Percentiles rank a stretch among this genome's conserved stretches.
phyloP scores from a whole-genome alignment of 1,139 yeast species.

The Ogataea hybrid region DNA sequence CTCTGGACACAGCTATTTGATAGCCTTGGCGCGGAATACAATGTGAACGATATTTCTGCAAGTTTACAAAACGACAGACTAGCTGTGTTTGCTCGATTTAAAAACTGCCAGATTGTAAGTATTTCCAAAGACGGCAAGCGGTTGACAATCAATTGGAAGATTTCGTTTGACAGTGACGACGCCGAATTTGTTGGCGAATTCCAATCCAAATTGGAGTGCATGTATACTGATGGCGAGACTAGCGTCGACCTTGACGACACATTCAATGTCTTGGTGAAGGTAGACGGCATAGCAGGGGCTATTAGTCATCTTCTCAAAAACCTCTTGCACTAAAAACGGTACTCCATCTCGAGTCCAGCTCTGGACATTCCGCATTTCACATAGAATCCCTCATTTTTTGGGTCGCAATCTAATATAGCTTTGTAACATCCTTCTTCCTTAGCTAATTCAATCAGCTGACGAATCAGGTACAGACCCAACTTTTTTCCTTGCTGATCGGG shows the following conservation, averaged over 20 bases:
- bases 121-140: slow-evolving; percentile 4
- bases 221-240: neutral
- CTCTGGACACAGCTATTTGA: slow-evolving; percentile 20
- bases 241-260: slow-evolving; percentile 16
- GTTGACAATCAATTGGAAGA: slow-evolving; percentile 13
- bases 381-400: slow-evolving; percentile 77
- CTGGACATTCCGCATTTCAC: slow-evolving; percentile 74
- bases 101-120: slow-evolving; percentile 13
- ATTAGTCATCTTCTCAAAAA: slow-evolving; percentile 17
- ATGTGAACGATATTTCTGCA: slow-evolving; percentile 9
- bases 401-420: slow-evolving; percentile 85
- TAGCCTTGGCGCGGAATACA: slow-evolving; percentile 7
- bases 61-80: slow-evolving; percentile 5
- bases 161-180: slow-evolving; percentile 10
- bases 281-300: slow-evolving; percentile 20
- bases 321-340: slow-evolving; percentile 20
- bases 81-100: slow-evolving; percentile 13
- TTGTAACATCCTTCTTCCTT: slow-evolving; percentile 71
- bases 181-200: slow-evolving; percentile 19
- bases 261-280: slow-evolving; percentile 17
- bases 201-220: slow-evolving; percentile 12
- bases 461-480: slow-evolving; percentile 69
- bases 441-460: slow-evolving; percentile 60
- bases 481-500: slow-evolving; percentile 76
- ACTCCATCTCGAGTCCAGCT: slow-evolving; percentile 75